Evolutionary conservation across 768 basidiomycete species (phyloP).

Genomic region (Leccinum subgranulosum): DNA sequence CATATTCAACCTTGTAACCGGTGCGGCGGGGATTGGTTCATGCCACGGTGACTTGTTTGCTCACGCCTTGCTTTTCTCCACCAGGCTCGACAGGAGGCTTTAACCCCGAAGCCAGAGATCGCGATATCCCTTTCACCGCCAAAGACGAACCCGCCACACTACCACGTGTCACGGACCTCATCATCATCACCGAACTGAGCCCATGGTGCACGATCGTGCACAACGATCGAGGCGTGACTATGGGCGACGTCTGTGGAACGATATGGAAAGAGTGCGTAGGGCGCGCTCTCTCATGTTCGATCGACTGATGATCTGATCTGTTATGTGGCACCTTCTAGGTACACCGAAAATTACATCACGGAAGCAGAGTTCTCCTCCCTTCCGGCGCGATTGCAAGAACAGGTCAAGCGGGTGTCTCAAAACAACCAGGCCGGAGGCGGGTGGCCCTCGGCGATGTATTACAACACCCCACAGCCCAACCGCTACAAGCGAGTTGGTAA

Average conservation of each 20-base stretch:
- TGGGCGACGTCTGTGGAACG: conserved; percentile 68
- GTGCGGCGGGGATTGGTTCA: conserved; percentile 32
- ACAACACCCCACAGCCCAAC: conserved; percentile 44
- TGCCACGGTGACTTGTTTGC: not conserved
- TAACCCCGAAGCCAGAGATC: conserved; percentile 55
- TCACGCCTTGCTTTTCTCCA: not conserved
- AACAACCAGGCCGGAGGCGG: conserved; percentile 29
- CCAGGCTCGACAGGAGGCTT: conserved; percentile 61
- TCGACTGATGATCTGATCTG: conserved; percentile 10
- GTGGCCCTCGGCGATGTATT: conserved; percentile 42
- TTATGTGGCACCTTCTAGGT: conserved; percentile 40
- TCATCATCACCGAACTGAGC: conserved; percentile 55
- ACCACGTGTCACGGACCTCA: conserved; percentile 59
- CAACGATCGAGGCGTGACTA: conserved; percentile 71
- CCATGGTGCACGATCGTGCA: conserved; percentile 80
- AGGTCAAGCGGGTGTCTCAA: conserved; percentile 60
- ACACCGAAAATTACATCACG: conserved; percentile 64
- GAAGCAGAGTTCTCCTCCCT: conserved; percentile 62
- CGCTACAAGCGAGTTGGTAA: conserved; percentile 62
- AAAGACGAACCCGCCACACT: conserved; percentile 68
- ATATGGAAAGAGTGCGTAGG: conserved; percentile 71
- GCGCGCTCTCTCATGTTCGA: not conserved
- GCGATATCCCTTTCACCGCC: conserved; percentile 49
- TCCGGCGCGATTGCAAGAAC: conserved; percentile 65
- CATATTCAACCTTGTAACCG: conserved; percentile 68